These are phyloP conservation scores for Withania somnifera DNA, from an alignment of 305 asterid genomes.

Conservation along the genomic window DNA sequence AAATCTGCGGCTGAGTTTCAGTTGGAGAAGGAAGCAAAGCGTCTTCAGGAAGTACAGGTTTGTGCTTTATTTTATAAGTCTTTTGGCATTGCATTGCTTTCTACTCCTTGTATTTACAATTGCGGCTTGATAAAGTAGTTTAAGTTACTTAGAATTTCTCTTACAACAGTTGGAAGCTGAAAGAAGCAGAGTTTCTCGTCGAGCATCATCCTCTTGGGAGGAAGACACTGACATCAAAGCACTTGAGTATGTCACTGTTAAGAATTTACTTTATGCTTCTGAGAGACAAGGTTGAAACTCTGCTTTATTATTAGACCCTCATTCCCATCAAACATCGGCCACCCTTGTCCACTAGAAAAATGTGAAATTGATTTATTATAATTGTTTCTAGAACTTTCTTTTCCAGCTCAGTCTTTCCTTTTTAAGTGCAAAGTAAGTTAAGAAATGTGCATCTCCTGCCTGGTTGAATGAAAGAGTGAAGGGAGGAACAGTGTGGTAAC, in stretches of 20 bases:
- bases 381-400: background rate
- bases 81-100: background rate
- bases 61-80: conserved; percentile 8
- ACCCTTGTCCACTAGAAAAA: background rate
- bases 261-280: background rate
- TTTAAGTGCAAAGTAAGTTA: background rate
- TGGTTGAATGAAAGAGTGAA: background rate
- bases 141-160: background rate
- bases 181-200: conserved; percentile 66
- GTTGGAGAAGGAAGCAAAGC: conserved; percentile 92
- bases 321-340: background rate
- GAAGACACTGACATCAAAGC: conserved; percentile 85
- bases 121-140: background rate
- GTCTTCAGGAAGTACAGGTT: conserved; percentile 78
- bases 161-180: conserved; percentile 73
- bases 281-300: background rate
- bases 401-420: background rate
- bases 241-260: conserved; percentile 62
- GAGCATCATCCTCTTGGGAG: conserved; percentile 87
- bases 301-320: background rate
- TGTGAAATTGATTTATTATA: background rate
- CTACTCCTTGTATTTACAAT: background rate
- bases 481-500: background rate
- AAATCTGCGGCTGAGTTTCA: conserved; percentile 98
- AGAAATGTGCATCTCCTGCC: background rate